phyloP scores from a whole-genome alignment of 1,284 basidiomycete genomes.

The Rhodotorula sp. region DNA sequence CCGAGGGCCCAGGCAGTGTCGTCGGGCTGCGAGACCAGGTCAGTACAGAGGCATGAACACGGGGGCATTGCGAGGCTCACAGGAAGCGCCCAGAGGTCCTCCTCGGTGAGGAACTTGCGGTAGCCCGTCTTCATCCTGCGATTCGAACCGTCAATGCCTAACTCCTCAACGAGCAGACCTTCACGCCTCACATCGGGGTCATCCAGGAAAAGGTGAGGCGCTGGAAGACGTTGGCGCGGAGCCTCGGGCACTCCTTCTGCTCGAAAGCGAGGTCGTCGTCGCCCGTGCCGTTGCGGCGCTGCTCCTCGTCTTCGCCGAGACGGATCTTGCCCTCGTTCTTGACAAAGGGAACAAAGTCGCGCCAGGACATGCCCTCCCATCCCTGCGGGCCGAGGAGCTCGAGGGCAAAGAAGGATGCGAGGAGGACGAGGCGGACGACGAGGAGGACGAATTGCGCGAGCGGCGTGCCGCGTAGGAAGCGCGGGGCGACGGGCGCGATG shows the following conservation, averaged over 20 bases:
- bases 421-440: slow-evolving; percentile 57
- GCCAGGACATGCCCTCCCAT: slow-evolving; percentile 37
- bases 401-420: slow-evolving; percentile 63
- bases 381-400: slow-evolving; percentile 72
- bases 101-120: slow-evolving; percentile 49
- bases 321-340: slow-evolving; percentile 48
- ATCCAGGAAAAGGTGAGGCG: slow-evolving; percentile 74
- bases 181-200: slow-evolving; percentile 63
- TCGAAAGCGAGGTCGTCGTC: slow-evolving; percentile 49
- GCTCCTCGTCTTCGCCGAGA: slow-evolving; percentile 26
- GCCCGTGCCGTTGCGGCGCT: slow-evolving; percentile 29
- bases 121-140: slow-evolving; percentile 46
- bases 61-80: slow-evolving; percentile 57
- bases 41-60: background rate
- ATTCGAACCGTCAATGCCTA: slow-evolving; percentile 28
- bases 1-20: slow-evolving; percentile 77
- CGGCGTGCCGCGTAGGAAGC: slow-evolving; percentile 45
- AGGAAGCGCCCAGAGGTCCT: slow-evolving; percentile 52
- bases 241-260: slow-evolving; percentile 67
- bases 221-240: slow-evolving; percentile 74
- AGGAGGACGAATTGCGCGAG: slow-evolving; percentile 57
- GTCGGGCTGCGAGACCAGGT: slow-evolving; percentile 59
- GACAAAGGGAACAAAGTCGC: slow-evolving; percentile 46
- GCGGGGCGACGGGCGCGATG: slow-evolving; percentile 43
- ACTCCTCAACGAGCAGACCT: too few relatives aligned